Base-by-base conservation (phyloP, 2,329 filamentous ascomycete genomes). In the Verticillium tricorpus region DNA sequence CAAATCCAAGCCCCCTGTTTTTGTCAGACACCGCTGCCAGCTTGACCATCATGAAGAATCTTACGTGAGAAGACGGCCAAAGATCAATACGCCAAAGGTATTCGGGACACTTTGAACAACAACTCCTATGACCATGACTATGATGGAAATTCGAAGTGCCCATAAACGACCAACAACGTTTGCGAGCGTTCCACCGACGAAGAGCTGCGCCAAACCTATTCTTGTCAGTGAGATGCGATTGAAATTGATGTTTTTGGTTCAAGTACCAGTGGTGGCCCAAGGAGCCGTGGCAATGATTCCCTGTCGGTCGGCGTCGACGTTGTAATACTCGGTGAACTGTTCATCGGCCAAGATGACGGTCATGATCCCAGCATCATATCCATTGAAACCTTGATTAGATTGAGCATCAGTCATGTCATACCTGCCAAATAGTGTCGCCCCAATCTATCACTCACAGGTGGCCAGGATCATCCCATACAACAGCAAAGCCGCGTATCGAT, bases 291-390 rank as follows among this genome's bases (percentile, higher is more conserved):
- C 75, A 58, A 79, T 72, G 9, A 77, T 66, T 25, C 76, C 77
- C n/a, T 69, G 70, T 39, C 66, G 69, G 25, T 70, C 72, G 4
- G 70, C 61, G 60, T 74, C 69, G 31, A 78, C 72, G 35, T 69
- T 63, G 67, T 78, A 78, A 63, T 78, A 78, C 3, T 70, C 61
- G 15, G 68, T 76, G 61, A 79, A 78, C 59, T 78, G 75, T 22
- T 75, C 67, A 61, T 78, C 77, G 4, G 76, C 76, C 59, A 79
- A 62, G 60, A 79, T 78, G 57, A 78, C 75, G 1, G 75, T 77
- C 74, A 78, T 77, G 60, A 78, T 77, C 14, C 69, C 70, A 19
- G 74, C 74, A 71, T 78, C 76, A 58, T 77, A 78, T 2, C 75
- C 76, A 15, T 66, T 78, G 77, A 67, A 78, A 78, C 40, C 40